These are phyloP conservation scores for Passiflora organensis DNA, from an alignment of 345 rosid genomes.

Conservation along the genomic window DNA sequence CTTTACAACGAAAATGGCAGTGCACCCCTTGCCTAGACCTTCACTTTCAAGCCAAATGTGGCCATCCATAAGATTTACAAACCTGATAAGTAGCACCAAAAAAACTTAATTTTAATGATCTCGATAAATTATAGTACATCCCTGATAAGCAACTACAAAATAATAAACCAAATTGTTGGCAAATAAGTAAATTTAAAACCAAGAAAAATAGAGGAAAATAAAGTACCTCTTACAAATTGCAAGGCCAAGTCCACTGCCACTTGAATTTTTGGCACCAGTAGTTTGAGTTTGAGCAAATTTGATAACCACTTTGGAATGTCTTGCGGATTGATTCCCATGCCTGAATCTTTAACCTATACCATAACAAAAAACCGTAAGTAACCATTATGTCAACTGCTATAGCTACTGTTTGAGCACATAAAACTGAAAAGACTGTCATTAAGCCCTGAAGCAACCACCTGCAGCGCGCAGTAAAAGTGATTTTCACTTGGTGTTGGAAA, in stretches of 20 bases:
- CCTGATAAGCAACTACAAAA: not conserved
- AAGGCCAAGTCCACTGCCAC: slow-evolving; percentile 95
- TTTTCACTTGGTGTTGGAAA: slow-evolving; percentile 56
- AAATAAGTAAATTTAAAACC: not conserved
- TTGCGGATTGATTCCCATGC: slow-evolving; percentile 78
- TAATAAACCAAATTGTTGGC: not conserved
- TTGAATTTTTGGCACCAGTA: slow-evolving; percentile 51
- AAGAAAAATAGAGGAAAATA: not conserved
- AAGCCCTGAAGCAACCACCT: slow-evolving; percentile 41
- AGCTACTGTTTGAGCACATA: not conserved
- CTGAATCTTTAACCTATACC: slow-evolving; percentile 82
- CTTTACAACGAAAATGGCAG: slow-evolving; percentile 71
- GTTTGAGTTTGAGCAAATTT: slow-evolving; percentile 86
- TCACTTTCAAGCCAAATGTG: slow-evolving; percentile 96
- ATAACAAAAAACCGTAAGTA: slow-evolving; percentile 10
- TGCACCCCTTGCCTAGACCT: slow-evolving; percentile 93
- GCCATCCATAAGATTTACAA: slow-evolving; percentile 96
- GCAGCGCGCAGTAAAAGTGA: slow-evolving; percentile 82
- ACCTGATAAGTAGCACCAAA: slow-evolving; percentile 45
- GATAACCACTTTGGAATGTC: slow-evolving; percentile 82
- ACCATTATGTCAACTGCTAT: not conserved
- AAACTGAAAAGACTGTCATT: slow-evolving; percentile 2
- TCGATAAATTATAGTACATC: not conserved
- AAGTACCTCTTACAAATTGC: slow-evolving; percentile 94
- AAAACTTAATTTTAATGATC: slow-evolving; percentile 5